Conservation (phyloP, 164 flowering plant species). For the Tetrastigma voinierianum region DNA sequence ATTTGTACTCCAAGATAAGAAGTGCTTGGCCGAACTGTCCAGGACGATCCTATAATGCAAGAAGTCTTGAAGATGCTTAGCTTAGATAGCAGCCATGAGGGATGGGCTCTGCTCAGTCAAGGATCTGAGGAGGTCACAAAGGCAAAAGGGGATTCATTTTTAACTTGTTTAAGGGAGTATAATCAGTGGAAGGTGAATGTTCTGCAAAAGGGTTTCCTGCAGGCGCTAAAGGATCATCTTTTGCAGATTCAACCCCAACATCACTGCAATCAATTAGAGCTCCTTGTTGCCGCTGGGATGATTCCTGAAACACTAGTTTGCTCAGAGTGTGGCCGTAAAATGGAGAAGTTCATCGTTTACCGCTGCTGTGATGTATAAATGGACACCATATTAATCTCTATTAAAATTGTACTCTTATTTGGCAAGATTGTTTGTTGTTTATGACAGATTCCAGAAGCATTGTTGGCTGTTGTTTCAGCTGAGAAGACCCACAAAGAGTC, state of each 20-base stretch:
- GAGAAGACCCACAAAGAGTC: too few species aligned
- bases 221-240: conserved; percentile 12
- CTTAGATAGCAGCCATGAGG: conserved; percentile 7
- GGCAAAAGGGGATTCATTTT: conserved; percentile 16
- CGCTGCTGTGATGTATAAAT: conserved; percentile 22
- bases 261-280: conserved; percentile 18
- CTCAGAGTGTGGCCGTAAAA: conserved; percentile 23
- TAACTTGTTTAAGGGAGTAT: conserved; percentile 4
- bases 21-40: background rate
- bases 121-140: conserved; percentile 16
- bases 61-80: conserved; percentile 14
- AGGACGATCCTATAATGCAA: conserved; percentile 8
- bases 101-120: conserved; percentile 19
- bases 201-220: conserved; percentile 10
- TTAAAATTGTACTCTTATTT: too few species aligned
- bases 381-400: too few species aligned
- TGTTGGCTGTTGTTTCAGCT: too few species aligned
- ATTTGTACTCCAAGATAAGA: conserved; percentile 16
- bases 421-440: too few species aligned
- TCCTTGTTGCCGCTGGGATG: conserved; percentile 7
- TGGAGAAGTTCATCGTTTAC: conserved; percentile 26
- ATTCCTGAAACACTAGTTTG: conserved; percentile 20
- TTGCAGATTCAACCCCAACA: conserved; percentile 14
- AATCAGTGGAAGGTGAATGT: conserved; percentile 19
- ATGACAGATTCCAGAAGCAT: too few species aligned